Evolutionary conservation across 768 basidiomycete species (phyloP), one percentile per base, ranked within the genome.

Genomic region (Arthromyces matolae): DNA sequence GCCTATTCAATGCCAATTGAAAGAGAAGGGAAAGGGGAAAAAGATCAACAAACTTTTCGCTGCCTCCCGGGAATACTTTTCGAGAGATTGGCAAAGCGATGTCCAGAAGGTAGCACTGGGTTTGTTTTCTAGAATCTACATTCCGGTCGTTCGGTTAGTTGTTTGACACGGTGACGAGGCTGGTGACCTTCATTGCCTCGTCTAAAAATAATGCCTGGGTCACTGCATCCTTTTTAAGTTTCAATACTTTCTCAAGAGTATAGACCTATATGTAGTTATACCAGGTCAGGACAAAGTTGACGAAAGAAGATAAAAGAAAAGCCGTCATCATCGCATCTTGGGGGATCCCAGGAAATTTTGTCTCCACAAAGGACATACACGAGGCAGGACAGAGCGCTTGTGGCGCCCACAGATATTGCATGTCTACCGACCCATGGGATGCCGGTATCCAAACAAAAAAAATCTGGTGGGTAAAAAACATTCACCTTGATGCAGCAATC

Each of bases 91-190:
- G 0, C 86, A 79, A 0, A 97, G 65, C 0, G 88, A 81, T 5
- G 84, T 79, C 96, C 96, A 99, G 66, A 97, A 98, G 2, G 80
- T 84, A 18, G 85, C 78, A 51, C 89, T 94, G 1, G 96, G 96
- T 62, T 87, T 93, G 64, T 84, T 91, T 55, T 98, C 96, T 7
- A 97, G 72, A 4, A 81, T 70, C 90, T 94, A 56, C 8, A 25
- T 37, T 34, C 25, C 22, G 35, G 12, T 37, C 12, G 31, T 8
- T 22, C 35, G 40, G 43, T 35, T 39, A 33, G 14, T 7, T 8
- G 8, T 29, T 23, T 38, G 24, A 22, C 8, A 18, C 2, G 8
- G 24, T 34, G 2, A 45, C 10, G 25, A 42, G 34, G n/a, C 45
- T 18, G 19, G 38, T 44, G 38, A 91, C 92, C 72, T 93, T 89